These are phyloP conservation scores for Chimonanthus praecox DNA, from an alignment of 164 flowering plant genomes.

Conservation along the genomic window DNA sequence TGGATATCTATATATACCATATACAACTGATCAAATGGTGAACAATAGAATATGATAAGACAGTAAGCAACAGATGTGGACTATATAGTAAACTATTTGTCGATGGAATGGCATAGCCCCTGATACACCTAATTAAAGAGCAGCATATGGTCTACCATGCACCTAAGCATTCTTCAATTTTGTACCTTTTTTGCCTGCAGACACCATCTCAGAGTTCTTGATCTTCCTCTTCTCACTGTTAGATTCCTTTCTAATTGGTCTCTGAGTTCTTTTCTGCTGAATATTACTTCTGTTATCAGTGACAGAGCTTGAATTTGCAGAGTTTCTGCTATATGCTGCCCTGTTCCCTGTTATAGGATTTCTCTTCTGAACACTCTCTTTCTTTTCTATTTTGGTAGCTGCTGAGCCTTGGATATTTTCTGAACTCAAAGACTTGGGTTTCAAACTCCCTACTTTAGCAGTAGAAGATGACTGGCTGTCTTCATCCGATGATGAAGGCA, in stretches of 20 bases:
- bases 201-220: slow-evolving; percentile 34
- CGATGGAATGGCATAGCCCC: too few relatives aligned
- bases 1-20: background rate
- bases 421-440: slow-evolving; percentile 47
- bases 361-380: slow-evolving; percentile 27
- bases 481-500: slow-evolving; percentile 60
- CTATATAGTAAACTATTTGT: too few relatives aligned
- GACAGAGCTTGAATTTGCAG: slow-evolving; percentile 29
- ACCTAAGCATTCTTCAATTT: background rate
- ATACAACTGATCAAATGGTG: too few relatives aligned
- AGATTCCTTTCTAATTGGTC: slow-evolving; percentile 31
- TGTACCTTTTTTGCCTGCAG: slow-evolving; percentile 38
- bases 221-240: slow-evolving; percentile 25
- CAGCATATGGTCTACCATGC: background rate
- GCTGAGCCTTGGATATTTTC: slow-evolving; percentile 31
- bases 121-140: background rate
- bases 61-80: too few relatives aligned
- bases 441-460: slow-evolving; percentile 35
- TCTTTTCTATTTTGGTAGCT: slow-evolving; percentile 30
- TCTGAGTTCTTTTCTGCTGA: slow-evolving; percentile 38
- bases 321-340: slow-evolving; percentile 26
- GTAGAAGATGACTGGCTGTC: slow-evolving; percentile 46
- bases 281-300: slow-evolving; percentile 20
- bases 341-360: slow-evolving; percentile 21
- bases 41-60: too few relatives aligned